These are phyloP conservation scores for Trichophyton verrucosum DNA, from an alignment of 2,329 filamentous ascomycete species.

Conservation along the genomic window DNA sequence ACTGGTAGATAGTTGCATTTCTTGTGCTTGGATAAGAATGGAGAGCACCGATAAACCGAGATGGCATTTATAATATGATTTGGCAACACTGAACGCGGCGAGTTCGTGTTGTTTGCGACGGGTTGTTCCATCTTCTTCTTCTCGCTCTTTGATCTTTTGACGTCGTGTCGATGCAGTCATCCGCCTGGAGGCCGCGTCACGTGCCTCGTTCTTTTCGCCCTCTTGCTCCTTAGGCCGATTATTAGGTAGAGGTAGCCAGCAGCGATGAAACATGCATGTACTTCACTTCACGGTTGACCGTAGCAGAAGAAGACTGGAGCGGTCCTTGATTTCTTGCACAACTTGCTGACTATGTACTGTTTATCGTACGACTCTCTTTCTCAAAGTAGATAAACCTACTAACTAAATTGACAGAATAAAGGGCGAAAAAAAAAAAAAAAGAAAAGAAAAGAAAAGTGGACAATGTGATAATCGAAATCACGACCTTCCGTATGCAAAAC, in stretches of 20 bases:
- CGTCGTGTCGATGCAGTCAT: background rate
- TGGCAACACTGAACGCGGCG: background rate
- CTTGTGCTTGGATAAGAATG: background rate
- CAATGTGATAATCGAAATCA: constrained; percentile 19
- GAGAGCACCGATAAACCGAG: background rate
- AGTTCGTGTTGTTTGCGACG: background rate
- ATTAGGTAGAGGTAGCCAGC: too few relatives aligned
- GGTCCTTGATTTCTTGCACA: too few relatives aligned
- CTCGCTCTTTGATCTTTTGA: background rate
- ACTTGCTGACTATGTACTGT: too few relatives aligned
- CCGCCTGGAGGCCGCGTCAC: background rate
- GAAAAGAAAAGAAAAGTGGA: constrained; percentile 13
- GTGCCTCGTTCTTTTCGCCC: background rate
- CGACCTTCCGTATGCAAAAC: constrained; percentile 22
- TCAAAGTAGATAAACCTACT: too few relatives aligned
- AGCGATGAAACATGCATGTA: too few relatives aligned
- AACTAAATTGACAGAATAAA: too few relatives aligned
- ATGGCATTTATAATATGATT: background rate
- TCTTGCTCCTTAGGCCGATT: too few relatives aligned
- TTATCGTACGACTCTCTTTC: too few relatives aligned
- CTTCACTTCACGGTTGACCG: too few relatives aligned
- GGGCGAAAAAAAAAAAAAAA: background rate
- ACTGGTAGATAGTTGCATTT: background rate
- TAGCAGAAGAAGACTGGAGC: too few relatives aligned
- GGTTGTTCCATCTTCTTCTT: background rate